Base-by-base conservation (phyloP, 164 flowering plant genomes). In the Nelumbo lutea region DNA sequence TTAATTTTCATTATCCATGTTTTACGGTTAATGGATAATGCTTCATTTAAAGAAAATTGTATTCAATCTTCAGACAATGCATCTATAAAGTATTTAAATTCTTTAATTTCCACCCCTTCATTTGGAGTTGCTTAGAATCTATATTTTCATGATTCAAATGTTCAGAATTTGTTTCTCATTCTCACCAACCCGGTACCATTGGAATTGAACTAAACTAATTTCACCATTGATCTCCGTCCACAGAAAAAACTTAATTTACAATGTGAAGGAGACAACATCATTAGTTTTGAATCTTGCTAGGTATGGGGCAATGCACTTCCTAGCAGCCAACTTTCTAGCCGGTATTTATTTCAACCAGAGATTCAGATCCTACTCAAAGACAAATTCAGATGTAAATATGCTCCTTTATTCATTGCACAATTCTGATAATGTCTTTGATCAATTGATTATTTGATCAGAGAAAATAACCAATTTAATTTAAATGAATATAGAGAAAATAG, bases 161-260 rank as follows among this genome's bases (percentile, higher is more conserved):
- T 27, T 27, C 27, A 27, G 0, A 27, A 27, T 27, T 53, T 58
- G 5, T n/a, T n/a, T 50, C 6, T 86, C 73, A 86, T 51, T 93
- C 91, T 41, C 90, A 59, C 8, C 93, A 70, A 93, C 94, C 78
- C 89, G 81, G 55, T 86, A 94, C 96, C 96, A 94, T 61, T 94
- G 27, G 27, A 27, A 27, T 27, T 27, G 97, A 59, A 91, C 68
- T 0, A 93, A 84, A 66, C 98, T 95, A 15, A 87, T 89, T 70
- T 90, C 93, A 8, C 96, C 95, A 61, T 87, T 88, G 15, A 94
- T 83, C 73, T 91, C 95, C 44, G 90, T 72, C 91, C 98, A 67
- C 97, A 94, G n/a, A 87, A 27, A 96, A 53, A 90, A 84, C 59
- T 77, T 27, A 27, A 27, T 27, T 83, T 1, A 93, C 84, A 9